phyloP scores from a whole-genome alignment of 345 rosid genomes.

The Excoecaria agallocha region DNA sequence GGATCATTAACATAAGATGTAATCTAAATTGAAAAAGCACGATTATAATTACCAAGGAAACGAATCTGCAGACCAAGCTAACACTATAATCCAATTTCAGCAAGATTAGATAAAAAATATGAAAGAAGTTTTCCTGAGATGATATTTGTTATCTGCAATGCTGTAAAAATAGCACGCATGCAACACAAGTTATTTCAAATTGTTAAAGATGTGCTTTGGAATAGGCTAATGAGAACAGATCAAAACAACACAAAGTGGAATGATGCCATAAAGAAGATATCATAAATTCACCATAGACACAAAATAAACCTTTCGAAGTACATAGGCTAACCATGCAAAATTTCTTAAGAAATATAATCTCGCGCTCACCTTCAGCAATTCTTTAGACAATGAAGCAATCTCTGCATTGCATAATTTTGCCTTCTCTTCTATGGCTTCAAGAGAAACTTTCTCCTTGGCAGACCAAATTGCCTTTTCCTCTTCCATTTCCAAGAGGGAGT shows the following conservation, averaged over 20 bases:
- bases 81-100: neutral
- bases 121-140: neutral
- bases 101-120: no score
- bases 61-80: neutral
- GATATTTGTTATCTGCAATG: neutral
- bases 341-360: conserved; percentile 6
- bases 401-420: conserved; percentile 40
- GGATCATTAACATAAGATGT: neutral
- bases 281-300: neutral
- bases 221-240: neutral
- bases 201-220: no score
- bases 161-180: neutral
- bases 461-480: conserved; percentile 84
- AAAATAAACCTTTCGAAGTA: neutral
- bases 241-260: neutral
- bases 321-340: conserved; percentile 3
- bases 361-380: conserved; percentile 52
- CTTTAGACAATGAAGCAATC: conserved; percentile 42
- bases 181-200: neutral
- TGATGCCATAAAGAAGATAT: neutral
- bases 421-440: conserved; percentile 62
- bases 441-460: conserved; percentile 66
- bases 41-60: neutral
- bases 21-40: neutral
- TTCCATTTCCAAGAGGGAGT: conserved; percentile 84